Evolutionary conservation across 2,329 filamentous ascomycete species (phyloP).

Genomic region (Rugonectria rugulosa): DNA sequence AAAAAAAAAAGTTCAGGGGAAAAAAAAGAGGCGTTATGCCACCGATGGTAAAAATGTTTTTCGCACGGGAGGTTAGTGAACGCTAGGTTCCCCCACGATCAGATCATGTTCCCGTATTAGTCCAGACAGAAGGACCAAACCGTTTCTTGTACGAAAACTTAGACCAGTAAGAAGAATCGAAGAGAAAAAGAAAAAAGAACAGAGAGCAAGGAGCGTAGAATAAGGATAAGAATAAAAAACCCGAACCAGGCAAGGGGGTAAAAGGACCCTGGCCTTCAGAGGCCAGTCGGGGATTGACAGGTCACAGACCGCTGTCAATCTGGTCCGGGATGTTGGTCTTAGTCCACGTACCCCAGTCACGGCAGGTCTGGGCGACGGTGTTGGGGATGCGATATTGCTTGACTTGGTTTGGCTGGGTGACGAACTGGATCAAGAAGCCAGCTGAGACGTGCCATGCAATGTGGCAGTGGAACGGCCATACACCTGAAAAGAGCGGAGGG

Average conservation of each 20-base stretch:
- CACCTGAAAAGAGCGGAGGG: slow-evolving; percentile 45
- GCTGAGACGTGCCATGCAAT: slow-evolving; percentile 64
- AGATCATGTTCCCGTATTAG: background rate
- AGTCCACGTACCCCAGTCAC: slow-evolving; percentile 61
- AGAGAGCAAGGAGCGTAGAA: background rate
- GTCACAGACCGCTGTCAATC: slow-evolving; percentile 61
- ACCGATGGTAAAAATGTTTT: background rate
- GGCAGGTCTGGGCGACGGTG: slow-evolving; percentile 60
- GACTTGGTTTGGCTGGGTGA: slow-evolving; percentile 53
- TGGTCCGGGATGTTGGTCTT: slow-evolving; percentile 54
- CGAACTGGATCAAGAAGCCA: slow-evolving; percentile 60
- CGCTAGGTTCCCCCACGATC: slow-evolving; percentile 1
- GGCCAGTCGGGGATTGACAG: background rate
- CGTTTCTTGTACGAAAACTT: slow-evolving; percentile 1
- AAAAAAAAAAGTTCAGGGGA: background rate
- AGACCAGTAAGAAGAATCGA: slow-evolving; percentile 10
- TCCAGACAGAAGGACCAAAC: background rate
- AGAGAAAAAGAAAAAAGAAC: background rate
- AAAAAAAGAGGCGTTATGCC: background rate
- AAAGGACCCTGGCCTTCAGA: background rate
- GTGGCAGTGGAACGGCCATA: slow-evolving; percentile 63
- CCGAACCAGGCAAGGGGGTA: too few species aligned
- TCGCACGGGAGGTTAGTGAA: background rate
- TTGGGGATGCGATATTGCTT: slow-evolving; percentile 51
- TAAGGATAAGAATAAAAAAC: background rate